These are phyloP conservation scores for Ceratocystis destructans DNA, from an alignment of 2,329 filamentous ascomycete genomes.

Conservation along the genomic window DNA sequence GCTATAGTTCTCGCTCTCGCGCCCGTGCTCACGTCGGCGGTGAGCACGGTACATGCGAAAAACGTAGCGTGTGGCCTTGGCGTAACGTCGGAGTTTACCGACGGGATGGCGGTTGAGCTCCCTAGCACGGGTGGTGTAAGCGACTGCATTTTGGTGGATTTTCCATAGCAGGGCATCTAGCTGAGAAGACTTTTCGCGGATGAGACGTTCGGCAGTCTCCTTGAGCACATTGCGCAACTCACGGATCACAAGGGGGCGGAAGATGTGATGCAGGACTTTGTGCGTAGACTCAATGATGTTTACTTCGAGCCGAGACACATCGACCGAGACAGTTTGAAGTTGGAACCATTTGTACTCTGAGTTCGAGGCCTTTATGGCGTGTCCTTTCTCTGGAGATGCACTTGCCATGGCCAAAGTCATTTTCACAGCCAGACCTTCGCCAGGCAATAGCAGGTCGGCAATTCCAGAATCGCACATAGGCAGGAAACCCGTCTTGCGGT, in stretches of 20 bases:
- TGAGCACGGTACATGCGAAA: constrained; percentile 8
- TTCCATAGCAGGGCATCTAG: constrained; percentile 59
- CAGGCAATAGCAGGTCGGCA: constrained; percentile 75
- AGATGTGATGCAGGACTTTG: constrained; percentile 73
- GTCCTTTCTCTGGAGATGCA: constrained; percentile 57
- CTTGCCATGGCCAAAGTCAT: constrained; percentile 31
- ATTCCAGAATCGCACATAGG: constrained; percentile 76
- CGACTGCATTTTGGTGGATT: constrained; percentile 72
- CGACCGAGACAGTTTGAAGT: constrained; percentile 75
- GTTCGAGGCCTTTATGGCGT: background rate
- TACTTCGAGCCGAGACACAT: constrained; percentile 68
- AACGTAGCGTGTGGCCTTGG: constrained; percentile 26
- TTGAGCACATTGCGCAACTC: constrained; percentile 71
- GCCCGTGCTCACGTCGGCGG: constrained; percentile 4
- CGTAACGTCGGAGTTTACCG: constrained; percentile 81
- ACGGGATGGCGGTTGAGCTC: constrained; percentile 50
- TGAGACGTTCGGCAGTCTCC: constrained; percentile 78
- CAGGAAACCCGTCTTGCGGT: constrained; percentile 88
- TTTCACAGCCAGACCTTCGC: constrained; percentile 70
- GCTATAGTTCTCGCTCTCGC: background rate
- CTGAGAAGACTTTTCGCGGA: constrained; percentile 68
- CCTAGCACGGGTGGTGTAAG: constrained; percentile 49
- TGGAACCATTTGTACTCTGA: constrained; percentile 60
- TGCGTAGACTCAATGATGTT: constrained; percentile 91
- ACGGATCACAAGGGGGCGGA: constrained; percentile 78